These are phyloP conservation scores for Colletotrichum phormii DNA, from an alignment of 2,329 filamentous ascomycete genomes.

Conservation along the genomic window DNA sequence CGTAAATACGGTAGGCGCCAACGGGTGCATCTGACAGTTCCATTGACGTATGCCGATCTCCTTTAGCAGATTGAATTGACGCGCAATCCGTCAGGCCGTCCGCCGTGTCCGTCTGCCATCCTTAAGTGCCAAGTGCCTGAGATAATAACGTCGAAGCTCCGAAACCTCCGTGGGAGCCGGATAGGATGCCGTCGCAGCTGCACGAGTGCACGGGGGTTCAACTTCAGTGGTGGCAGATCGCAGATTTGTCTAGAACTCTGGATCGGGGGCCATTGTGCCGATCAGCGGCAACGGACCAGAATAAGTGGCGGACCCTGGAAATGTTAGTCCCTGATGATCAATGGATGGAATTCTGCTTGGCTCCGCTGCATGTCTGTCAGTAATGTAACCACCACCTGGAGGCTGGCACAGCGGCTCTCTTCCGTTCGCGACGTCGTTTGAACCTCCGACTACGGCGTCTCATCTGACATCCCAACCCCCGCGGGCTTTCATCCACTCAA, in stretches of 20 bases:
- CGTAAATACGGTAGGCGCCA: slow-evolving; percentile 20
- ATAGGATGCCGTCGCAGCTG: background rate
- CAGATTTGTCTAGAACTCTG: background rate
- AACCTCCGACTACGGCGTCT: slow-evolving; percentile 6
- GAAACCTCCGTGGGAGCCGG: background rate
- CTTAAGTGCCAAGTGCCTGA: background rate
- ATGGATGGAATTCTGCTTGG: background rate
- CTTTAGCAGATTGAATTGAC: slow-evolving; percentile 9
- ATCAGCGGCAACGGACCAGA: slow-evolving; percentile 23
- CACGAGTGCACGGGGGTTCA: background rate
- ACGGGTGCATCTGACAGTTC: background rate
- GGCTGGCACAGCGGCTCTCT: background rate
- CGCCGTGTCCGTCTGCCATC: background rate
- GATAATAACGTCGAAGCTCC: slow-evolving; percentile 7
- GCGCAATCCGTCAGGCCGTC: background rate
- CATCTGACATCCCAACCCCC: background rate
- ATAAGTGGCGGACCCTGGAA: slow-evolving; percentile 5
- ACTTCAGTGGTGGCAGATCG: background rate
- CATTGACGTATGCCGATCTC: slow-evolving; percentile 14
- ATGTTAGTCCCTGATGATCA: slow-evolving; percentile 13
- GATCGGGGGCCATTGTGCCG: slow-evolving; percentile 12
- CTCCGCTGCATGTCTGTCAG: background rate
- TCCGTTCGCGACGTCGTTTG: background rate
- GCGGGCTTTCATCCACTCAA: background rate
- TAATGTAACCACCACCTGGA: background rate